Percentiles rank a stretch among this genome's conserved stretches.
Conservation (phyloP, 2,329 filamentous ascomycete species). For the Hypoxylon sp. region DNA sequence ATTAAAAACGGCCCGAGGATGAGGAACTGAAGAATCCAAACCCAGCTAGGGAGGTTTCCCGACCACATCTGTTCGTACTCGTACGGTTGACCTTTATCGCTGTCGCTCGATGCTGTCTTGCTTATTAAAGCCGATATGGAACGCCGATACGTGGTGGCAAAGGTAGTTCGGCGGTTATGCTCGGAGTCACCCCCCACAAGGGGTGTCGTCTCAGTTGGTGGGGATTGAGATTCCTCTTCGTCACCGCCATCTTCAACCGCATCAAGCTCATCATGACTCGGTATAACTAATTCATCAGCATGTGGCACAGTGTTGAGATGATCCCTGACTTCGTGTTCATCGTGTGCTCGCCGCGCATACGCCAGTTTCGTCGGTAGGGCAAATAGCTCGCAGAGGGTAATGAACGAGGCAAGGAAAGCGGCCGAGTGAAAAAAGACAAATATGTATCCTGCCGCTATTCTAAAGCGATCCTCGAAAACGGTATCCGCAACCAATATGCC, state of each 20-base stretch:
- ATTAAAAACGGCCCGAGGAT: slow-evolving; percentile 82
- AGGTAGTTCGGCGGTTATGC: slow-evolving; percentile 70
- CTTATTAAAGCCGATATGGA: slow-evolving; percentile 55
- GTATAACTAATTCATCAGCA: slow-evolving; percentile 40
- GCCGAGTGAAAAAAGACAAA: slow-evolving; percentile 83
- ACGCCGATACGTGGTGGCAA: slow-evolving; percentile 67
- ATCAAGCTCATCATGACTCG: slow-evolving; percentile 33
- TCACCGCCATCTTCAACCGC: slow-evolving; percentile 41
- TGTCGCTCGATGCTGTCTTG: slow-evolving; percentile 48
- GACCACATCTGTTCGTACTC: slow-evolving; percentile 89
- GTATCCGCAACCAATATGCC: slow-evolving; percentile 77
- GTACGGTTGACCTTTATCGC: slow-evolving; percentile 59
- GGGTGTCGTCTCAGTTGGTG: slow-evolving; percentile 72
- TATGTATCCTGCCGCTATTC: slow-evolving; percentile 83
- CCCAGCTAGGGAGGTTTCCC: slow-evolving; percentile 79
- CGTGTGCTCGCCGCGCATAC: slow-evolving; percentile 71
- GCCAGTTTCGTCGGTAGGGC: slow-evolving; percentile 76
- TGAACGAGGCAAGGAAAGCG: slow-evolving; percentile 77
- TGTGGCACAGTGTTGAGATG: slow-evolving; percentile 47
- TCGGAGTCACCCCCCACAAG: slow-evolving; percentile 79
- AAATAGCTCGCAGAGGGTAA: slow-evolving; percentile 85
- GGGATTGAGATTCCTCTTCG: slow-evolving; percentile 42
- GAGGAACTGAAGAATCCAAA: slow-evolving; percentile 89
- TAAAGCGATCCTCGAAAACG: slow-evolving; percentile 79
- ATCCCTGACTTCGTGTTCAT: slow-evolving; percentile 60